phyloP scores from a whole-genome alignment of 108 stramenopile genomes.

The Nannochloropsis oceanica region DNA sequence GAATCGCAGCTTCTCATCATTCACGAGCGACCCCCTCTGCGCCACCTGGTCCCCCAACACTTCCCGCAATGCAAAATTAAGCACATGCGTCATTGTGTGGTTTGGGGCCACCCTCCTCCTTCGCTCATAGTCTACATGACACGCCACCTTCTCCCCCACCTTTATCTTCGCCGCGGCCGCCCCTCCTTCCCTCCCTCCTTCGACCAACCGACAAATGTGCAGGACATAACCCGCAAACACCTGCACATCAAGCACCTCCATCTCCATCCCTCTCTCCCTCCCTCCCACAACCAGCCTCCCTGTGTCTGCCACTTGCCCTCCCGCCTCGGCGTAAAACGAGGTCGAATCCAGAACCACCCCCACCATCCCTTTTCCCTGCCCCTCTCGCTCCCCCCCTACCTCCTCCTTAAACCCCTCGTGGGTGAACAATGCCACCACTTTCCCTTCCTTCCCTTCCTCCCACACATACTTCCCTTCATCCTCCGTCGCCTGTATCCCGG shows the following conservation, averaged over 20 bases:
- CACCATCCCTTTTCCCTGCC: not conserved
- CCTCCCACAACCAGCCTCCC: not conserved
- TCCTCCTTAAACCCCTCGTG: slow-evolving; percentile 40
- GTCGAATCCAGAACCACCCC: slow-evolving; percentile 79
- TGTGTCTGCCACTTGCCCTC: slow-evolving; percentile 86
- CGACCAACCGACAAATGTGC: slow-evolving; percentile 37
- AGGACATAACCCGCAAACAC: slow-evolving; percentile 74
- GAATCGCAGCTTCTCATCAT: slow-evolving; percentile 71
- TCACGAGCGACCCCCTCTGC: slow-evolving; percentile 92
- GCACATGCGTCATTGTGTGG: slow-evolving; percentile 98
- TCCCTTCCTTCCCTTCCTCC: slow-evolving; percentile 48
- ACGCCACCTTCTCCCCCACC: slow-evolving; percentile 59
- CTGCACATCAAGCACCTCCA: slow-evolving; percentile 68
- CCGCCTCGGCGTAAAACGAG: slow-evolving; percentile 88
- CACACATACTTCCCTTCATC: slow-evolving; percentile 73
- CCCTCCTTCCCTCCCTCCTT: slow-evolving; percentile 42
- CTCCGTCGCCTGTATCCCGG: slow-evolving; percentile 61
- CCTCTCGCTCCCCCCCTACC: not conserved
- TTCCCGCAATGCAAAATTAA: slow-evolving; percentile 82
- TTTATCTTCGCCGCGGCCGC: slow-evolving; percentile 43
- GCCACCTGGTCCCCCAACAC: slow-evolving; percentile 54
- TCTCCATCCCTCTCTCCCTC: not conserved
- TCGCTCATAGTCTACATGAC: slow-evolving; percentile 78
- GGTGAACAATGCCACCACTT: slow-evolving; percentile 62
- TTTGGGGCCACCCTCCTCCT: slow-evolving; percentile 82